Evolutionary conservation across 495 filamentous ascomycete genomes (phyloP).

Genomic region (Cercophora samala): DNA sequence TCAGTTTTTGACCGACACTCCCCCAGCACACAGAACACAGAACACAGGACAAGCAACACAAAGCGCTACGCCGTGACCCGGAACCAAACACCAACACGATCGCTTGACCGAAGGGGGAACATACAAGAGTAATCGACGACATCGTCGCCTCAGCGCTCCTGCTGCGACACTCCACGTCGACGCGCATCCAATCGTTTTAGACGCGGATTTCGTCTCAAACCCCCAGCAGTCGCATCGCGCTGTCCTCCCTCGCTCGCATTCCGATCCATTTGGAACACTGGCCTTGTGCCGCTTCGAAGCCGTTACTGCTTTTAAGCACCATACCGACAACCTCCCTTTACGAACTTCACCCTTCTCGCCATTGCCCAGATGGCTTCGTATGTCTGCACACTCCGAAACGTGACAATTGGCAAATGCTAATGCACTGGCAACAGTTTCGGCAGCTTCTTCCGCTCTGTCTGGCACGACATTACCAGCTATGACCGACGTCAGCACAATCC

Average conservation of each 20-base stretch:
- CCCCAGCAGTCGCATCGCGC: neutral
- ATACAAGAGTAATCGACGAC: neutral
- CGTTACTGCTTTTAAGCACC: neutral
- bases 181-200: neutral
- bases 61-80: neutral
- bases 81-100: neutral
- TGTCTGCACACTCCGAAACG: neutral
- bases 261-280: neutral
- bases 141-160: neutral
- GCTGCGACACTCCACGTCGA: neutral
- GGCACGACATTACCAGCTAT: constrained; percentile 89
- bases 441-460: constrained; percentile 52
- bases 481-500: constrained; percentile 52
- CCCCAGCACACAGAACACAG: neutral
- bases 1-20: neutral
- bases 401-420: neutral
- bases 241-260: neutral
- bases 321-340: neutral
- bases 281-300: too few relatives aligned
- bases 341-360: neutral
- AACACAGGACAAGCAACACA: neutral
- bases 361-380: neutral
- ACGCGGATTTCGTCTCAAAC: neutral
- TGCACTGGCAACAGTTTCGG: neutral
- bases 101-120: neutral